These are phyloP conservation scores for Clitopilus hobsonii DNA, from an alignment of 768 basidiomycete species.

Conservation along the genomic window DNA sequence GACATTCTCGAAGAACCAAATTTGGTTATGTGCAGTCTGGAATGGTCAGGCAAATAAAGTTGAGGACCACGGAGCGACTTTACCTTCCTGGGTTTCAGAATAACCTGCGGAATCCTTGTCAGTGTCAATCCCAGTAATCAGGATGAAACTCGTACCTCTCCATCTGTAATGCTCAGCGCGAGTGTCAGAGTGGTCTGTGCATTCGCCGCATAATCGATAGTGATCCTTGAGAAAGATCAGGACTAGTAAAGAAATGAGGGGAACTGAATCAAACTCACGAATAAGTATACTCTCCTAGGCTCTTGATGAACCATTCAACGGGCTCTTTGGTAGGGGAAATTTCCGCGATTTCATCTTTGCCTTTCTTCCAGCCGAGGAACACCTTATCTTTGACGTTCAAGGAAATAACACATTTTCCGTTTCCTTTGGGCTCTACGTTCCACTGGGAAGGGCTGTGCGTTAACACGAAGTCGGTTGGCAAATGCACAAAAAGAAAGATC, in stretches of 20 bases:
- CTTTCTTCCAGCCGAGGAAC: constrained; percentile 4
- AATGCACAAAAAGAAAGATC: not conserved
- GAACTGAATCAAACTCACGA: not conserved
- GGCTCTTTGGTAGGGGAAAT: constrained; percentile 1
- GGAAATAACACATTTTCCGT: constrained; percentile 6
- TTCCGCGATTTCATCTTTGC: constrained; percentile 3
- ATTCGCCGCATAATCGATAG: constrained; percentile 1
- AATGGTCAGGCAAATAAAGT: not conserved
- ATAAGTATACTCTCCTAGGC: constrained; percentile 5
- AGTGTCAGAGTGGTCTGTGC: constrained; percentile 1
- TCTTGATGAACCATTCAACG: constrained; percentile 5
- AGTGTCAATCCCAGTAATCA: not conserved
- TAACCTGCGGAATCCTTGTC: not conserved
- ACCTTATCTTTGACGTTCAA: not conserved
- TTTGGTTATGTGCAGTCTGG: constrained; percentile 5
- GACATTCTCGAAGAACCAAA: constrained; percentile 3
- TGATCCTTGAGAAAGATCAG: not conserved
- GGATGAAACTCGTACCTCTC: not conserved
- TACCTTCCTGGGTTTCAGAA: not conserved
- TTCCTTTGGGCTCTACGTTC: constrained; percentile 4
- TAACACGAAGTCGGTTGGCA: not conserved
- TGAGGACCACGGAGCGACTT: not conserved
- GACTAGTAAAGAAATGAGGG: not conserved
- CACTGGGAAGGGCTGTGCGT: not conserved
- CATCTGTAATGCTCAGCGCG: constrained; percentile 3